Conservation (phyloP, 495 filamentous ascomycete genomes). For the Penicilliopsis zonata region DNA sequence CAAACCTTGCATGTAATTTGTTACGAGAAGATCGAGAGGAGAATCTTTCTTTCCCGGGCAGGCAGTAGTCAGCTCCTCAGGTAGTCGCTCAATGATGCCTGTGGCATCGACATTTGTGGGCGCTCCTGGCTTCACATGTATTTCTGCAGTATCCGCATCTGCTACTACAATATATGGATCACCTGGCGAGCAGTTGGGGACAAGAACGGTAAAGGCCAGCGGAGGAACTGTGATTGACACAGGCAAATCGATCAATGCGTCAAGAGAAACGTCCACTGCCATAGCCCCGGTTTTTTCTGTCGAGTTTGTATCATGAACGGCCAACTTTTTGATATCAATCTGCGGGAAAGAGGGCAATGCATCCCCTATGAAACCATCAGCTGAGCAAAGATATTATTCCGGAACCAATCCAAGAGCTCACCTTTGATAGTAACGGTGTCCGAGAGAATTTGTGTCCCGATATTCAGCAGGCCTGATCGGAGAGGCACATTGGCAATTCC, state of each 20-base stretch:
- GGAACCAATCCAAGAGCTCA: slow-evolving; percentile 34
- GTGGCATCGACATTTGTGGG: slow-evolving; percentile 55
- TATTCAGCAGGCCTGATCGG: slow-evolving; percentile 62
- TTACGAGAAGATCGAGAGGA: slow-evolving; percentile 74
- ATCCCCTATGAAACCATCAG: slow-evolving; percentile 6
- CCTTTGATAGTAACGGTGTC: slow-evolving; percentile 70
- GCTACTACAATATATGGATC: slow-evolving; percentile 62
- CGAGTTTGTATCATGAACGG: slow-evolving; percentile 54
- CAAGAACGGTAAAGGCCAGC: slow-evolving; percentile 71
- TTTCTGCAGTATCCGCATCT: slow-evolving; percentile 51
- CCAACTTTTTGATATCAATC: slow-evolving; percentile 65
- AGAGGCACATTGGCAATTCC: slow-evolving; percentile 59
- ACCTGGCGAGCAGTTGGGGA: slow-evolving; percentile 57
- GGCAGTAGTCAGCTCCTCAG: slow-evolving; percentile 50
- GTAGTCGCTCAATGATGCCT: slow-evolving; percentile 57
- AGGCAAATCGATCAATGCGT: slow-evolving; percentile 60
- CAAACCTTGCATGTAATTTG: slow-evolving; percentile 67
- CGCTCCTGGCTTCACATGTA: slow-evolving; percentile 52
- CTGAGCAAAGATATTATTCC: slow-evolving; percentile 11
- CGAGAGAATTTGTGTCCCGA: slow-evolving; percentile 61
- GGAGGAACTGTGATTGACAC: slow-evolving; percentile 61
- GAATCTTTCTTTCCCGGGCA: slow-evolving; percentile 70
- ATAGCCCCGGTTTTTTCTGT: slow-evolving; percentile 46
- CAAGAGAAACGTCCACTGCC: slow-evolving; percentile 61
- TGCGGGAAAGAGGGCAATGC: slow-evolving; percentile 65